phyloP scores from a whole-genome alignment of 2,329 filamentous ascomycete species.

The Simplicillium aogashimaense region DNA sequence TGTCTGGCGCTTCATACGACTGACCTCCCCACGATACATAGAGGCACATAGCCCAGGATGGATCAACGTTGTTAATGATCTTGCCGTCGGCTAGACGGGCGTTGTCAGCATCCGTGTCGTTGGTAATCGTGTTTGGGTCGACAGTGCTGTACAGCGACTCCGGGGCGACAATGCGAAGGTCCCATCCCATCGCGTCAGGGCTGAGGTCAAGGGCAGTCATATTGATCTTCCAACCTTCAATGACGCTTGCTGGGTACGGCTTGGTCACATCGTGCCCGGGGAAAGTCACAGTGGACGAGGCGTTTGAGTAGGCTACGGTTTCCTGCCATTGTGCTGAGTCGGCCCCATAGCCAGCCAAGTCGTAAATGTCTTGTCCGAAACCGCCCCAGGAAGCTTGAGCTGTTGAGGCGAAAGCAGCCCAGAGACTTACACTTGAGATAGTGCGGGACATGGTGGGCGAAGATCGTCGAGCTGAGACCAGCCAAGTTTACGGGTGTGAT shows the following conservation, averaged over 20 bases:
- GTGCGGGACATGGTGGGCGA: too few relatives aligned
- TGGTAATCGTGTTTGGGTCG: background rate
- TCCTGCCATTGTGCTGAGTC: background rate
- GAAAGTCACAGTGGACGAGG: background rate
- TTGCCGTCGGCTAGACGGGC: background rate
- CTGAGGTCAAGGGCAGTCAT: constrained; percentile 2
- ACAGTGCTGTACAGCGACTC: constrained; percentile 1
- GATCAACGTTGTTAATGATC: background rate
- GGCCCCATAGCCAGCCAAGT: background rate
- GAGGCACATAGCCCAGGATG: constrained; percentile 1
- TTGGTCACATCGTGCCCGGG: constrained; percentile 3
- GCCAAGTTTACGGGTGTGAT: too few relatives aligned
- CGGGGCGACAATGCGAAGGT: constrained; percentile 1
- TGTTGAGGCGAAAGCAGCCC: too few relatives aligned
- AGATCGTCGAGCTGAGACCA: too few relatives aligned
- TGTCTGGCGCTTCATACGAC: background rate
- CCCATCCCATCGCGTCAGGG: constrained; percentile 1
- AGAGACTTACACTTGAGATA: too few relatives aligned
- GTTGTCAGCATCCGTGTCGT: background rate
- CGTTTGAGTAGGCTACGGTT: background rate
- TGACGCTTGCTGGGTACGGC: background rate
- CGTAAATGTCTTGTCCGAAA: too few relatives aligned
- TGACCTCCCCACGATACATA: background rate
- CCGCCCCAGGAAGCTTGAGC: too few relatives aligned
- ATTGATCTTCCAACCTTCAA: constrained; percentile 4